Evolutionary conservation across 768 basidiomycete species (phyloP).

Genomic region (Podaxis sp.): DNA sequence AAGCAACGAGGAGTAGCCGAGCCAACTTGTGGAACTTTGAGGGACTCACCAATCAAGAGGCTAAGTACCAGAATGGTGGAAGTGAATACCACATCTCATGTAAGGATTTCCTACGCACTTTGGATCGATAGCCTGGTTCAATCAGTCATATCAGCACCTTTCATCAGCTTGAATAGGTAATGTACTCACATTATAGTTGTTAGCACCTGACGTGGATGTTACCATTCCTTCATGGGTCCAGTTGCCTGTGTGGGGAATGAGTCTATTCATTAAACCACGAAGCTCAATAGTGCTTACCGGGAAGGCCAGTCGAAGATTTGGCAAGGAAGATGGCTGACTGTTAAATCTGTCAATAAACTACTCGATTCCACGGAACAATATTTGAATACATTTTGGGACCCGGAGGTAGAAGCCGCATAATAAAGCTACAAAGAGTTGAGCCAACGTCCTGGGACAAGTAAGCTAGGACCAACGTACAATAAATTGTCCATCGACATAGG

Average conservation of each 20-base stretch:
- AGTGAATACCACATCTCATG: background rate
- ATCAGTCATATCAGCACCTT: background rate
- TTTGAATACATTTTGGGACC: slow-evolving; percentile 43
- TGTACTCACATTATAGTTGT: slow-evolving; percentile 41
- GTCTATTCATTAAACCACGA: background rate
- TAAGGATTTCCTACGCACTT: slow-evolving; percentile 33
- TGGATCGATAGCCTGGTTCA: slow-evolving; percentile 50
- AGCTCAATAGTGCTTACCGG: slow-evolving; percentile 25
- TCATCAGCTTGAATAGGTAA: background rate
- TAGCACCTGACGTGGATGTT: slow-evolving; percentile 36
- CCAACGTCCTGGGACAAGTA: background rate
- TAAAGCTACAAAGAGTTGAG: slow-evolving; percentile 37
- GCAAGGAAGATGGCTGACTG: slow-evolving; percentile 57
- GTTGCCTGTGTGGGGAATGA: slow-evolving; percentile 26
- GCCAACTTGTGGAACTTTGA: too few species aligned
- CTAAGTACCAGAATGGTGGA: slow-evolving; percentile 17
- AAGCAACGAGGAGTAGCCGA: background rate
- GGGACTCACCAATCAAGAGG: slow-evolving; percentile 30
- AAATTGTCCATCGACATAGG: slow-evolving; percentile 30
- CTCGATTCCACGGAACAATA: background rate
- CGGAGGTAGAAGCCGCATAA: slow-evolving; percentile 55
- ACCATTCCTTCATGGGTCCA: slow-evolving; percentile 50
- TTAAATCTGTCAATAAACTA: background rate
- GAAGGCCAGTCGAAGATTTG: slow-evolving; percentile 47
- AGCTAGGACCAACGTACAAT: slow-evolving; percentile 20